A percentile compares a stretch with the other conserved stretches of the same genome.
These are phyloP conservation scores for Pyracantha coccinea DNA, from an alignment of 331 rosid species.

Conservation along the genomic window DNA sequence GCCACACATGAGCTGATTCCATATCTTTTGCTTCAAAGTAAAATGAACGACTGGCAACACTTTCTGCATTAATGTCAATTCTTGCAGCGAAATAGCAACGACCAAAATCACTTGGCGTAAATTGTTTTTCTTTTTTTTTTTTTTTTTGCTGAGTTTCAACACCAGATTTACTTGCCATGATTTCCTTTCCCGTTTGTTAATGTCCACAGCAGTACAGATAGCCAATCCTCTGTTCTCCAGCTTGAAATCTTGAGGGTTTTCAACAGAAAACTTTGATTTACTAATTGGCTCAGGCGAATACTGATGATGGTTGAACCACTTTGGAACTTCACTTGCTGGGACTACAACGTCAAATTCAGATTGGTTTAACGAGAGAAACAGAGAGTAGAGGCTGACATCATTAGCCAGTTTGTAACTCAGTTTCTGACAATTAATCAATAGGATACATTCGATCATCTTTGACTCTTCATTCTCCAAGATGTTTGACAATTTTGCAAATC, in stretches of 20 bases:
- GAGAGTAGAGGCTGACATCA: not conserved
- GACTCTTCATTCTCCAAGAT: not conserved
- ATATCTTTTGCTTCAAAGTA: not conserved
- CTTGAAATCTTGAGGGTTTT: not conserved
- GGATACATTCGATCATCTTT: not conserved
- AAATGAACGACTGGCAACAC: not conserved
- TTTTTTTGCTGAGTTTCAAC: not conserved
- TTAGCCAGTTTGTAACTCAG: not conserved
- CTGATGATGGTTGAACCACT: not conserved
- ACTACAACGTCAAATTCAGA: not conserved
- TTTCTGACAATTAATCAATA: not conserved
- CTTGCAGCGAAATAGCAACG: not conserved
- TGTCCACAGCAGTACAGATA: not conserved
- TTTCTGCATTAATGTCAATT: not conserved
- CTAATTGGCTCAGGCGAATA: not conserved
- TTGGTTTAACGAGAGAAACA: not conserved
- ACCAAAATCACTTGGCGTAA: not conserved
- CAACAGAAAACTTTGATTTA: not conserved
- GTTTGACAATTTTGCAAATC: not conserved
- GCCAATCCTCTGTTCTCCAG: not conserved
- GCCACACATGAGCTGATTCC: not conserved
- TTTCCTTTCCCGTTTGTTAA: not conserved
- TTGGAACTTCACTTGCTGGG: not conserved
- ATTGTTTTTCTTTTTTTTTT: too few relatives aligned
- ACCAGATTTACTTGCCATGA: not conserved